A percentile compares a stretch with the other conserved stretches of the same genome.
phyloP scores from a whole-genome alignment of 2,329 filamentous ascomycete genomes.

The Nothophoma quercina region DNA sequence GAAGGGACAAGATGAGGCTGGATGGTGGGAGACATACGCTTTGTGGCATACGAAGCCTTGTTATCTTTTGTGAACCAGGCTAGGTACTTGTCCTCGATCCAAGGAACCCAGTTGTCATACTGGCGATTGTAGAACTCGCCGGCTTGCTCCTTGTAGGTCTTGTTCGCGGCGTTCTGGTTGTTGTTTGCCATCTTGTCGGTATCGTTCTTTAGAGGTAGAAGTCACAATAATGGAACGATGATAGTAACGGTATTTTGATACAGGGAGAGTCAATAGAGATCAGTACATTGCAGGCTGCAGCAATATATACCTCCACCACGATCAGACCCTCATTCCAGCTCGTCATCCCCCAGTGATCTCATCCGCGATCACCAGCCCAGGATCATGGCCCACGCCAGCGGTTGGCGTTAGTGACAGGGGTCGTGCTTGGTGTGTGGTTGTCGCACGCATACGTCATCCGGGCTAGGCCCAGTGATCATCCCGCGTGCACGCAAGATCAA shows the following conservation, averaged over 20 bases:
- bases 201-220: background rate
- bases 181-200: conserved; percentile 11
- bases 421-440: conserved; percentile 1
- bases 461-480: conserved; percentile 28
- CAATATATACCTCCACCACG: conserved; percentile 1
- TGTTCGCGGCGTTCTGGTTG: conserved; percentile 15
- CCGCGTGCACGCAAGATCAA: conserved; percentile 23
- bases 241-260: background rate
- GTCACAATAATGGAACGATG: background rate
- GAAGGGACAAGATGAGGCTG: background rate
- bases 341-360: conserved; percentile 21
- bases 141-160: conserved; percentile 43
- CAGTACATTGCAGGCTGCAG: background rate
- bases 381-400: conserved; percentile 10
- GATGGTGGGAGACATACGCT: conserved; percentile 59
- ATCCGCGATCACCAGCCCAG: conserved; percentile 16
- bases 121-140: conserved; percentile 70
- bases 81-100: conserved; percentile 77
- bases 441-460: conserved; percentile 25
- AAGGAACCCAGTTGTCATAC: conserved; percentile 79
- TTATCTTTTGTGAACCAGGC: conserved; percentile 79
- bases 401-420: conserved; percentile 10
- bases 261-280: background rate
- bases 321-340: conserved; percentile 1
- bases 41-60: conserved; percentile 75